Conservation (phyloP, 2,329 filamentous ascomycete genomes). For the Boeremia exigua region DNA sequence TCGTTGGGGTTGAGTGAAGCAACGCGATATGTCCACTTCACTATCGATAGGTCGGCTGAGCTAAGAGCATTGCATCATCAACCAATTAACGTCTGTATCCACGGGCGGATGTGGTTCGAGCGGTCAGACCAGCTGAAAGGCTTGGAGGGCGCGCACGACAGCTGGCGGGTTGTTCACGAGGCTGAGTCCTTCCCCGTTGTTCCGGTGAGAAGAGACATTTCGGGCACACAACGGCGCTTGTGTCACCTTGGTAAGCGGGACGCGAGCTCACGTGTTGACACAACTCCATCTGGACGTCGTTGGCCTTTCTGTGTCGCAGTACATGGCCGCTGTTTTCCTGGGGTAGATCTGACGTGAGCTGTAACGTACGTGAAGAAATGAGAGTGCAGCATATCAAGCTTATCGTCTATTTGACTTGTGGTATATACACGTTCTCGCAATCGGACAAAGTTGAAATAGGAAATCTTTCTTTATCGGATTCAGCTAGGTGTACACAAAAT, state of each 20-base stretch:
- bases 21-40: conserved; percentile 7
- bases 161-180: conserved; percentile 5
- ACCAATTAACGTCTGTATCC: conserved; percentile 2
- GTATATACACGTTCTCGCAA: conserved; percentile 15
- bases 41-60: conserved; percentile 17
- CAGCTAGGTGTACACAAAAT: conserved; percentile 46
- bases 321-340: no score
- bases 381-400: background rate
- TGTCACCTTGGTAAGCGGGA: background rate
- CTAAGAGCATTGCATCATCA: conserved; percentile 16
- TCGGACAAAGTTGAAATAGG: conserved; percentile 22
- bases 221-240: background rate
- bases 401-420: conserved; percentile 4
- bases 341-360: no score
- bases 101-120: background rate
- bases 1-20: conserved; percentile 14
- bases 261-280: background rate
- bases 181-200: conserved; percentile 13
- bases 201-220: conserved; percentile 10
- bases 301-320: no score
- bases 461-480: conserved; percentile 41
- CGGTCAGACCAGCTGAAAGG: conserved; percentile 6
- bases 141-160: background rate
- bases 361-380: no score
- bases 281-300: background rate